Evolutionary conservation across 148 eudicot genomes (phyloP).

Genomic region (Euryodendron excelsum): DNA sequence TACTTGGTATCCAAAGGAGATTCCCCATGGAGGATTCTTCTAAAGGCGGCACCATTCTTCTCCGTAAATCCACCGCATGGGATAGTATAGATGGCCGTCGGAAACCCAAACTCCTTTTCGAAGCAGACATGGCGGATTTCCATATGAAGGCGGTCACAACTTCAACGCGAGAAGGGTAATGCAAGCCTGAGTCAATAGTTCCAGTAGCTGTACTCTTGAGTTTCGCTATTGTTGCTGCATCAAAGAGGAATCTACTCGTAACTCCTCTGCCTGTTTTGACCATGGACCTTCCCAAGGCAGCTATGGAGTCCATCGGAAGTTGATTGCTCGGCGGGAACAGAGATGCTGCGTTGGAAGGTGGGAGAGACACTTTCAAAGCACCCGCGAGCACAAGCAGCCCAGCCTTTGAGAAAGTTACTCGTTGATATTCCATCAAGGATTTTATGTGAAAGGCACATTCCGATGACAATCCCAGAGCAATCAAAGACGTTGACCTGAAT

Average conservation of each 20-base stretch:
- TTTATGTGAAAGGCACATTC: slow-evolving; percentile 22
- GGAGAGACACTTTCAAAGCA: neutral
- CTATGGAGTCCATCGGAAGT: slow-evolving; percentile 17
- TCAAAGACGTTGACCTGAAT: slow-evolving; percentile 23
- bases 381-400: slow-evolving; percentile 20
- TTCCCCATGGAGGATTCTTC: slow-evolving; percentile 20
- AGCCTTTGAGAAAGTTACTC: slow-evolving; percentile 18
- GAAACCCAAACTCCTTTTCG: slow-evolving; percentile 1
- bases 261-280: slow-evolving; percentile 11
- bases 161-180: slow-evolving; percentile 21
- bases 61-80: slow-evolving; percentile 23
- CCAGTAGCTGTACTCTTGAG: slow-evolving; percentile 13
- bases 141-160: slow-evolving; percentile 24
- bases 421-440: slow-evolving; percentile 24
- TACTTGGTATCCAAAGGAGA: slow-evolving; percentile 22
- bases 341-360: slow-evolving; percentile 7
- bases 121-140: slow-evolving; percentile 16
- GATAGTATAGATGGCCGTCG: slow-evolving; percentile 16
- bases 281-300: slow-evolving; percentile 17
- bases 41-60: slow-evolving; percentile 18
- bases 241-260: slow-evolving; percentile 15
- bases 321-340: slow-evolving; percentile 17
- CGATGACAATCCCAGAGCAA: slow-evolving; percentile 23
- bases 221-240: slow-evolving; percentile 5
- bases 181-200: neutral